A percentile compares a stretch with the other conserved stretches of the same genome.
Evolutionary conservation across 805 yeast genomes (phyloP).

Genomic region (Maudiozyma turicensis): DNA sequence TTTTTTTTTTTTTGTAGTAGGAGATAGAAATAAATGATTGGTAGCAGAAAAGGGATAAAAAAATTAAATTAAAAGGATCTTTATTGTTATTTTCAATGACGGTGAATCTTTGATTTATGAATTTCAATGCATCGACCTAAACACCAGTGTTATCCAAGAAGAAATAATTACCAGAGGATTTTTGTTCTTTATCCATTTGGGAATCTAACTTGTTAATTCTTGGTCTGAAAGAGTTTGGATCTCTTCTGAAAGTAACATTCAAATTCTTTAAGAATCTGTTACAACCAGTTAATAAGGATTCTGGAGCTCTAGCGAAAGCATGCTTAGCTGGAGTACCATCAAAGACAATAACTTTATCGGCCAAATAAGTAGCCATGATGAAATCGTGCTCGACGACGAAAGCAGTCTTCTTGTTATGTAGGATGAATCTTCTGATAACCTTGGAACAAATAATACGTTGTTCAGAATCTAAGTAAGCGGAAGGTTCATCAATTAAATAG

Average conservation of each 20-base stretch:
- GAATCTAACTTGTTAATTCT: constrained; percentile 96
- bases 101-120: neutral
- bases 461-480: constrained; percentile 97
- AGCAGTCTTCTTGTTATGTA: constrained; percentile 98
- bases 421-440: constrained; percentile 91
- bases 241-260: constrained; percentile 98
- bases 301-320: constrained; percentile 83
- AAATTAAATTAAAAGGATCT: neutral
- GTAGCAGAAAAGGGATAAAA: neutral
- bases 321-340: constrained; percentile 88
- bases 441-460: constrained; percentile 99
- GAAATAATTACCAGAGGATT: constrained; percentile 85
- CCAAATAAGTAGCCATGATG: constrained; percentile 98
- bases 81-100: neutral
- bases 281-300: constrained; percentile 92
- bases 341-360: constrained; percentile 96
- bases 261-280: constrained; percentile 93
- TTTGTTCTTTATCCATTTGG: constrained; percentile 98
- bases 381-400: constrained; percentile 99
- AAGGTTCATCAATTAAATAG: constrained; percentile 95
- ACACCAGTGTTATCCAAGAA: constrained; percentile 67
- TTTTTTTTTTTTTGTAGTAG: too few relatives aligned
- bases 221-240: constrained; percentile 96
- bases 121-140: constrained; percentile 16
- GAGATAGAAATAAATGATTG: too few relatives aligned